Evolutionary conservation across 768 basidiomycete genomes (phyloP).

Genomic region (Hericium coralloides): DNA sequence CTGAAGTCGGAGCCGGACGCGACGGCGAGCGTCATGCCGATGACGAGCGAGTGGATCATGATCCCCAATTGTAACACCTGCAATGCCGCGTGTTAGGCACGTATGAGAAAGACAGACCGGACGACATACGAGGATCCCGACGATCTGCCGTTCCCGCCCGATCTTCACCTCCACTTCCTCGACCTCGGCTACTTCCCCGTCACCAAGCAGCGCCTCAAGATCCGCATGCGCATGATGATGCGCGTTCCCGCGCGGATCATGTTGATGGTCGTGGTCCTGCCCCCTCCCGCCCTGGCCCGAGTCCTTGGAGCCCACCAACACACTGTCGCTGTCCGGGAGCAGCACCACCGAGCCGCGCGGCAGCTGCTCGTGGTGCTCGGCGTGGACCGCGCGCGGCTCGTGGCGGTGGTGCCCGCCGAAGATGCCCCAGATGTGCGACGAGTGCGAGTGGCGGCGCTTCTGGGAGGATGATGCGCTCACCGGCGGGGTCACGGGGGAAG

Average conservation of each 20-base stretch:
- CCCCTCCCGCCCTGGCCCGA: not conserved
- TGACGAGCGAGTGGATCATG: constrained; percentile 77
- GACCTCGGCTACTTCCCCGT: not conserved
- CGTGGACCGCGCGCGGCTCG: constrained; percentile 21
- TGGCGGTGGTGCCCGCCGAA: constrained; percentile 30
- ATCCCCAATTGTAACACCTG: constrained; percentile 79
- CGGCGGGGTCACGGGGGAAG: not conserved
- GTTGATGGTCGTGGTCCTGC: not conserved
- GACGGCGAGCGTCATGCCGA: constrained; percentile 70
- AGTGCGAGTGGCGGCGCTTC: not conserved
- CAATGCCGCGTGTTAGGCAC: not conserved
- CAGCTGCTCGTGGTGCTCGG: constrained; percentile 15
- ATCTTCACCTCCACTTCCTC: constrained; percentile 24
- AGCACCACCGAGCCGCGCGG: constrained; percentile 1
- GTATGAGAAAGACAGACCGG: not conserved
- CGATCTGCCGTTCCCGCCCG: constrained; percentile 54
- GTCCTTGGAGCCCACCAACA: not conserved
- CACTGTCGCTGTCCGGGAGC: not conserved
- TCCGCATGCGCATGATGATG: constrained; percentile 4
- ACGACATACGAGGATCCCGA: constrained; percentile 59
- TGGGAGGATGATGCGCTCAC: not conserved
- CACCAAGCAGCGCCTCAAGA: constrained; percentile 6
- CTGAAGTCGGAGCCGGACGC: constrained; percentile 64
- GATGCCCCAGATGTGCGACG: constrained; percentile 6
- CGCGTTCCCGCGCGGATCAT: not conserved